Conservation (phyloP, 768 basidiomycete genomes). For the Auricularia auricula-judae region DNA sequence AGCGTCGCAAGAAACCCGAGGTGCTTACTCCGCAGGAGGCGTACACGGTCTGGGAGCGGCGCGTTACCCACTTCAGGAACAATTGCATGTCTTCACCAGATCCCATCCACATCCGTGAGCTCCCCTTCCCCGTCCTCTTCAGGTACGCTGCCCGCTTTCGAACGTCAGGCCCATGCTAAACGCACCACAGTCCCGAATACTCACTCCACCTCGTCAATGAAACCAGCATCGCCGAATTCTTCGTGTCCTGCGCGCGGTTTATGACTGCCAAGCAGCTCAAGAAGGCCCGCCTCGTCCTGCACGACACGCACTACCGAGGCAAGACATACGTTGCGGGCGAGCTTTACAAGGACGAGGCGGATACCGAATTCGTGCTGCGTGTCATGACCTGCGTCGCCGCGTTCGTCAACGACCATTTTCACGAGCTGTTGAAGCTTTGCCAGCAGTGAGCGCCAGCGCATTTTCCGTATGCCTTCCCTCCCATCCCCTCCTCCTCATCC, state of each 20-base stretch:
- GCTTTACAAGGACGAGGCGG: neutral
- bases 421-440: too few species aligned
- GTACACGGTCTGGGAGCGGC: neutral
- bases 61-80: neutral
- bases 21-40: neutral
- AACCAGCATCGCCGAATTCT: neutral
- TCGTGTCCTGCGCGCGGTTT: neutral
- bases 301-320: neutral
- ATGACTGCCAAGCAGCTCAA: neutral
- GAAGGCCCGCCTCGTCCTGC: neutral
- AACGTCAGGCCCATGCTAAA: too few species aligned
- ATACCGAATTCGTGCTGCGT: neutral
- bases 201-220: neutral
- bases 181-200: neutral
- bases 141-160: neutral
- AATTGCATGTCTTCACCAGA: too few species aligned
- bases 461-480: too few species aligned
- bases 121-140: conserved; percentile 1
- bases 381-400: neutral
- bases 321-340: neutral
- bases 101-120: neutral
- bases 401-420: neutral
- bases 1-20: neutral
- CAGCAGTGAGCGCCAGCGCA: too few species aligned
- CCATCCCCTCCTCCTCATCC: too few species aligned